Evolutionary conservation across 202 grass and related monocot genomes (phyloP).

Genomic region (Digitaria exilis): DNA sequence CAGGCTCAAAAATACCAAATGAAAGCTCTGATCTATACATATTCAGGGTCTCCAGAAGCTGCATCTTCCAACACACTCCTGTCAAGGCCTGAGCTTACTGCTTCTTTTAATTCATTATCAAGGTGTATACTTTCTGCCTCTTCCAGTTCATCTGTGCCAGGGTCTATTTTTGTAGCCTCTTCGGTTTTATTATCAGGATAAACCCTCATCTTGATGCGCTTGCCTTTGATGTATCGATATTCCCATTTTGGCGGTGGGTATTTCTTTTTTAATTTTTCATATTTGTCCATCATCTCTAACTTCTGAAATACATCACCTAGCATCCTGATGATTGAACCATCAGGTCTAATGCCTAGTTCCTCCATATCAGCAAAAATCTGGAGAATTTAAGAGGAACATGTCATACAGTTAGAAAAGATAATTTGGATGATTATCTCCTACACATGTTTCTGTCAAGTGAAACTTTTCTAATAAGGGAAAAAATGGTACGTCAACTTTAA

Average conservation of each 20-base stretch:
- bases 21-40: slow-evolving; percentile 42
- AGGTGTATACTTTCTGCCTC: slow-evolving; percentile 27
- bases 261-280: slow-evolving; percentile 79
- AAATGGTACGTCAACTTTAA: neutral
- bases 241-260: slow-evolving; percentile 87
- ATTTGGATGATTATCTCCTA: neutral
- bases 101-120: slow-evolving; percentile 41
- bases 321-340: slow-evolving; percentile 79
- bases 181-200: slow-evolving; percentile 35
- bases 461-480: neutral
- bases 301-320: slow-evolving; percentile 79
- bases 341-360: slow-evolving; percentile 85
- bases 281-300: slow-evolving; percentile 90
- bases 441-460: neutral
- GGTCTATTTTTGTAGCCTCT: slow-evolving; percentile 11
- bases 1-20: slow-evolving; percentile 3
- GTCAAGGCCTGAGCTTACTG: slow-evolving; percentile 22
- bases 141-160: slow-evolving; percentile 7
- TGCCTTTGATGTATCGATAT: slow-evolving; percentile 83
- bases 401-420: slow-evolving; percentile 26
- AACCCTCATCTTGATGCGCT: slow-evolving; percentile 75
- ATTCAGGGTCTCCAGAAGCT: slow-evolving; percentile 46
- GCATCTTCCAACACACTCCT: slow-evolving; percentile 44
- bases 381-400: slow-evolving; percentile 17
- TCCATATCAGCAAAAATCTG: slow-evolving; percentile 99